These are phyloP conservation scores for Hanseniaspora hatyaiensis DNA, from an alignment of 805 yeast genomes.

Conservation along the genomic window DNA sequence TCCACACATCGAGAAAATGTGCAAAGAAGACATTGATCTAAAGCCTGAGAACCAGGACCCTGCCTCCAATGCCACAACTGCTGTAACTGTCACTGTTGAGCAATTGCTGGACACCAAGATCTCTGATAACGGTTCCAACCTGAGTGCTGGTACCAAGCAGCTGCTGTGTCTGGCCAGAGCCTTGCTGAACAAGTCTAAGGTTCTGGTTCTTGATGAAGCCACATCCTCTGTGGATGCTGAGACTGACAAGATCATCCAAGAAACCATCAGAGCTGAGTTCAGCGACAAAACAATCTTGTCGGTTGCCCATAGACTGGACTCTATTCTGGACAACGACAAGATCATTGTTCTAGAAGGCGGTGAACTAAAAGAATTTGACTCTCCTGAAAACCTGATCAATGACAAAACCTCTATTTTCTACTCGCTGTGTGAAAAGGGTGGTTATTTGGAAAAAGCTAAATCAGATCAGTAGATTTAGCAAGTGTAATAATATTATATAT, in stretches of 20 bases:
- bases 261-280: slow-evolving; percentile 64
- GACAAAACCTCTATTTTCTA: slow-evolving; percentile 39
- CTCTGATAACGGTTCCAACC: slow-evolving; percentile 70
- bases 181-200: slow-evolving; percentile 56
- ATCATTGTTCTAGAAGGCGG: slow-evolving; percentile 69
- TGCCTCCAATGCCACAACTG: slow-evolving; percentile 17
- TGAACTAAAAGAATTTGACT: slow-evolving; percentile 61
- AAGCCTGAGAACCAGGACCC: slow-evolving; percentile 23
- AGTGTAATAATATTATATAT: too few species aligned
- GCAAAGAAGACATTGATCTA: slow-evolving; percentile 26
- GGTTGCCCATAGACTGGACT: slow-evolving; percentile 80
- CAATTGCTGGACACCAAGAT: slow-evolving; percentile 43
- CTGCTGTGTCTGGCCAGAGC: slow-evolving; percentile 76
- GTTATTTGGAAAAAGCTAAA: slow-evolving; percentile 24
- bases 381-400: slow-evolving; percentile 43
- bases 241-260: slow-evolving; percentile 69
- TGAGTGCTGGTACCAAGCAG: slow-evolving; percentile 83
- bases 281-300: slow-evolving; percentile 69
- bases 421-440: slow-evolving; percentile 44
- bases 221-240: slow-evolving; percentile 82
- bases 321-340: slow-evolving; percentile 73
- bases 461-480: too few species aligned
- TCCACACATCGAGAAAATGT: slow-evolving; percentile 37
- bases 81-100: neutral
- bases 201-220: slow-evolving; percentile 76